phyloP scores from a whole-genome alignment of 2,329 filamentous ascomycete genomes.

The Aureobasidium sp. region DNA sequence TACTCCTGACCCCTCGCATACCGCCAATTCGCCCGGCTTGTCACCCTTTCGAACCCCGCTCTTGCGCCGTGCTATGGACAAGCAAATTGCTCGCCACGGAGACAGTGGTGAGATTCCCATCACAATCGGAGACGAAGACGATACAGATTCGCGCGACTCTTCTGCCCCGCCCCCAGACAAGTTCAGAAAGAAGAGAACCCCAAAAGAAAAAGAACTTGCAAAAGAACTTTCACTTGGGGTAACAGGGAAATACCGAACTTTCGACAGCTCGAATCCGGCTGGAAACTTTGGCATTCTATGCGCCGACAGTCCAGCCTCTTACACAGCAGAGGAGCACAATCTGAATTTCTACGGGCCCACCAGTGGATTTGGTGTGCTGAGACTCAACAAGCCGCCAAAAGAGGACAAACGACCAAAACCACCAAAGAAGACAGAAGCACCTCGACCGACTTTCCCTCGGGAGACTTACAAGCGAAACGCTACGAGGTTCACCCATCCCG shows the following conservation, averaged over 20 bases:
- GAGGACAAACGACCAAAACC: not conserved
- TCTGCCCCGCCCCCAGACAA: not conserved
- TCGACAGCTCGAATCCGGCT: not conserved
- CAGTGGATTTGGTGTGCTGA: slow-evolving; percentile 8
- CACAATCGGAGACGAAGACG: not conserved
- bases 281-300: slow-evolving; percentile 5
- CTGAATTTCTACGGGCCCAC: not conserved
- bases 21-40: not conserved
- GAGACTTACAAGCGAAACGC: not conserved
- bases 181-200: not conserved
- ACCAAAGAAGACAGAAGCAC: not conserved
- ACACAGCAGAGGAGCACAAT: not conserved
- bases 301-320: not conserved
- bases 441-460: too few species aligned
- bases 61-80: slow-evolving; percentile 9
- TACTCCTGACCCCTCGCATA: not conserved
- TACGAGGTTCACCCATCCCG: not conserved
- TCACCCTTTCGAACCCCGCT: slow-evolving; percentile 1
- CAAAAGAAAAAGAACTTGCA: not conserved
- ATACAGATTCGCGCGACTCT: slow-evolving; percentile 1
- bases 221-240: not conserved
- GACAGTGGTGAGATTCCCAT: slow-evolving; percentile 1
- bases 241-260: not conserved
- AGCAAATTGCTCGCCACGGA: slow-evolving; percentile 4
- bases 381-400: not conserved